Conservation (phyloP, 2,329 filamentous ascomycete genomes). For the Dryadomyces sulphureus region DNA sequence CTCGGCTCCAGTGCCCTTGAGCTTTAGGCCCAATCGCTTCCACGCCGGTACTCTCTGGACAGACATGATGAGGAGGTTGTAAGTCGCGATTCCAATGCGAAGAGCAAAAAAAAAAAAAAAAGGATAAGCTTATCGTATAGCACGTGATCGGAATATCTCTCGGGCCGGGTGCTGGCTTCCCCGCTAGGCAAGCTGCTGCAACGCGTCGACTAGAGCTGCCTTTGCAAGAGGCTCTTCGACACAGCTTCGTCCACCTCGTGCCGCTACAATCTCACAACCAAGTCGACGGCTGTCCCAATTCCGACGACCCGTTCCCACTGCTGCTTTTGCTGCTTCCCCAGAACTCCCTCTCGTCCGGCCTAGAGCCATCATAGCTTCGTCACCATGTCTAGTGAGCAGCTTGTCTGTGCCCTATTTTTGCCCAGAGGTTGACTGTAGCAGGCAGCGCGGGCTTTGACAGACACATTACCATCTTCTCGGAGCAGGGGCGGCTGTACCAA, state of each 20-base stretch:
- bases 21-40: slow-evolving; percentile 50
- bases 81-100: too few species aligned
- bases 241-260: neutral
- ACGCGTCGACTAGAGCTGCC: slow-evolving; percentile 20
- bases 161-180: neutral
- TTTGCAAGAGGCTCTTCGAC: slow-evolving; percentile 5
- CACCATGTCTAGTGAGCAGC: slow-evolving; percentile 37
- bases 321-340: too few species aligned
- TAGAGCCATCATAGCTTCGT: too few species aligned
- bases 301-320: too few species aligned
- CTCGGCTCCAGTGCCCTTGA: slow-evolving; percentile 28
- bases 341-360: too few species aligned
- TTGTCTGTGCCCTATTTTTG: neutral
- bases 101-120: slow-evolving; percentile 1
- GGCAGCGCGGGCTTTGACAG: slow-evolving; percentile 86
- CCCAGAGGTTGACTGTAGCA: slow-evolving; percentile 18
- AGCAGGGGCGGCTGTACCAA: slow-evolving; percentile 97
- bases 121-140: neutral
- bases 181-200: slow-evolving; percentile 20
- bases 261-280: too few species aligned
- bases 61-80: too few species aligned
- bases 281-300: too few species aligned
- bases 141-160: slow-evolving; percentile 1
- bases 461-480: slow-evolving; percentile 99
- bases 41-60: slow-evolving; percentile 38